phyloP scores from a whole-genome alignment of 2,329 filamentous ascomycete genomes.

The Arthroderma sp. region DNA sequence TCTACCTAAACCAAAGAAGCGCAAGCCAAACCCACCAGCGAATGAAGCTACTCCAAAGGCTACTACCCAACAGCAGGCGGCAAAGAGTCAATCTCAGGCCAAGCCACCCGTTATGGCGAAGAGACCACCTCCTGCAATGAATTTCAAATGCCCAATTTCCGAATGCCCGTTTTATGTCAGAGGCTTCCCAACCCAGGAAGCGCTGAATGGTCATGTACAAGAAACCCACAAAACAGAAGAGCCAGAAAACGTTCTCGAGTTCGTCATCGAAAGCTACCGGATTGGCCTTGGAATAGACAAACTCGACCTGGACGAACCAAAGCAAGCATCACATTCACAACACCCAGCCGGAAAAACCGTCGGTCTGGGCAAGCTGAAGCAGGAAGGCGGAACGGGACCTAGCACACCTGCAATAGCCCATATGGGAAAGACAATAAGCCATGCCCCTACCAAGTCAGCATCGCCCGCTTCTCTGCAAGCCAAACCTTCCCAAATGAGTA shows the following conservation, averaged over 20 bases:
- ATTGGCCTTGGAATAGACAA: constrained; percentile 36
- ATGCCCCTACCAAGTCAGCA: constrained; percentile 19
- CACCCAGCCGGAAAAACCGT: constrained; percentile 10
- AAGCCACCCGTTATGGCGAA: constrained; percentile 25
- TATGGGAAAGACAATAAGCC: constrained; percentile 22
- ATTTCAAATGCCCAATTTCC: constrained; percentile 40
- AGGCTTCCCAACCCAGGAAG: constrained; percentile 42
- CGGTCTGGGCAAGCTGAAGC: background rate
- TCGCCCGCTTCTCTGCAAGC: constrained; percentile 24
- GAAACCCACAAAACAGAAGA: constrained; percentile 39
- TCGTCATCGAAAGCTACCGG: constrained; percentile 40
- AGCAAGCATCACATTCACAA: constrained; percentile 10
- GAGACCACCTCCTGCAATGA: constrained; percentile 26
- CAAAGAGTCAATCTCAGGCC: constrained; percentile 14
- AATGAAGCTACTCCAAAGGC: constrained; percentile 11
- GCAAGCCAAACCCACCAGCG: constrained; percentile 37
- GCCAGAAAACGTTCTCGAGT: constrained; percentile 42
- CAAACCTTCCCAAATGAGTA: constrained; percentile 19
- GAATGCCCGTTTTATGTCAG: constrained; percentile 41
- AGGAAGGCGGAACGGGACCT: constrained; percentile 10
- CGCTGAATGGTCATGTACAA: constrained; percentile 42
- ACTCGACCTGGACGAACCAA: constrained; percentile 25
- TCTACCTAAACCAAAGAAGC: constrained; percentile 44
- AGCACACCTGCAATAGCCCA: constrained; percentile 19
- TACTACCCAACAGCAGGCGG: constrained; percentile 14